Base-by-base conservation (phyloP, 108 stramenopile genomes). In the Epithemia pelagica region DNA sequence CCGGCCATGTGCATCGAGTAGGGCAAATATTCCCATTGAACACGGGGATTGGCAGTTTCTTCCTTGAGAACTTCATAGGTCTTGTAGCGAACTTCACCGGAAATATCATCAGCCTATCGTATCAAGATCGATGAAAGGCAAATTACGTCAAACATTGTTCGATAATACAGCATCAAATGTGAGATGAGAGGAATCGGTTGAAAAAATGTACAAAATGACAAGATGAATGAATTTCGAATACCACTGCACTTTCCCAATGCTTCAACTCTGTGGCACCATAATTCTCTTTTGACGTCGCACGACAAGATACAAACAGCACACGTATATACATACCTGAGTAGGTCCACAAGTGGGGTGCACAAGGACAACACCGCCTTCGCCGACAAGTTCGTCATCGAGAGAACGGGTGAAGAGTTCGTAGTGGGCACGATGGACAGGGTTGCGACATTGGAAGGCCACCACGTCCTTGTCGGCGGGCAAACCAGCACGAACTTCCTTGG, bases 1-100 rank as follows among this genome's bases (percentile, higher is more conserved):
- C 99, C 99, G 58, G 99, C 99, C 99, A 99, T 99, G 91, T 97
- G 99, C 99, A 99, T 99, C 62, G 94, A 95, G 91, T 98, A 98
- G 24, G 97, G 99, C 58, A 99, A 85, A 84, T 98, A 98, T 72
- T 96, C 94, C 96, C 97, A 98, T 65, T 78, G 37, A 32, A 95
- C 92, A 73, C 97, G 96, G 28, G 92, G 91, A 78, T 97, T 97
- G 65, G 80, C 72, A 32, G 95, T 97, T 79, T 96, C 95, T 71
- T 92, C 91, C 91, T 95, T 91, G 29, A 93, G 75, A 8, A 96
- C 96, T 76, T 97, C 93, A 86, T 98, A 97, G 28, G 98, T 96
- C 89, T 96, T 94, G 95, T 98, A 99, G 69, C 93, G 86, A 55
- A 91, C 89, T 33, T 58, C 68, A 73, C 95, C 95, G 22, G 90